Base-by-base conservation (phyloP, 176 grass and related monocot species). In the Pontederia crassipes region DNA sequence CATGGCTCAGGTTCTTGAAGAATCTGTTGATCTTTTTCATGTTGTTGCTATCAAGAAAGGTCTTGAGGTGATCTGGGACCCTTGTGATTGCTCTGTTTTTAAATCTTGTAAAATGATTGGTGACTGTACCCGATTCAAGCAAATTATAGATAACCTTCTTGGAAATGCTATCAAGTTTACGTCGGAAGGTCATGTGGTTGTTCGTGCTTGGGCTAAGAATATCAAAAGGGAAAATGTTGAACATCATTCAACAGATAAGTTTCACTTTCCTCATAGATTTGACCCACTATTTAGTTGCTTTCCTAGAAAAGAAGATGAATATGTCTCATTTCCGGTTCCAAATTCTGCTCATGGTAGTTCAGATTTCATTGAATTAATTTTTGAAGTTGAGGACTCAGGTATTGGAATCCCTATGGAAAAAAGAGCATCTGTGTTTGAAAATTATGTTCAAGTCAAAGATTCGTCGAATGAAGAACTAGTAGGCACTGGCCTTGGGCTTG, bases 151-250 rank as follows among this genome's bases (percentile, higher is more conserved):
- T 72, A 95, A 90, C 74, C 9, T 95, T 12, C 79, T 95, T 0
- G 78, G 91, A 14, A 95, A 95, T 16, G 80, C 91, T 6, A 67
- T 87, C 46, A 95, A 95, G 72, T 95, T 86, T 66, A 95, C 86
- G 46, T 40, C 61, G 0, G 65, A 81, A 8, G 91, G 83, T 0
- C 81, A 81, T 11, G 57, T 95, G 46, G 12, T 85, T 12, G 52
- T 95, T 35, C 78, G 83, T 3, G 83, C 69, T 13, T 87, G 91
- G 83, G 83, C 86, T 17, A 90, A 75, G 40, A 54, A 72, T 10
- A 78, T 77, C 11, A 80, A 75, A 14, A 51, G 55, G 1, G 66
- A 75, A 66, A 51, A 49, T 49, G 29, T 56, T 9, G 58, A 54
- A 1, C 11, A 49, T 15, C 77, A 82, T 0, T 81, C 77, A 0